Evolutionary conservation across 148 eudicot species (phyloP).

Genomic region (Vaccinium myrtillus): DNA sequence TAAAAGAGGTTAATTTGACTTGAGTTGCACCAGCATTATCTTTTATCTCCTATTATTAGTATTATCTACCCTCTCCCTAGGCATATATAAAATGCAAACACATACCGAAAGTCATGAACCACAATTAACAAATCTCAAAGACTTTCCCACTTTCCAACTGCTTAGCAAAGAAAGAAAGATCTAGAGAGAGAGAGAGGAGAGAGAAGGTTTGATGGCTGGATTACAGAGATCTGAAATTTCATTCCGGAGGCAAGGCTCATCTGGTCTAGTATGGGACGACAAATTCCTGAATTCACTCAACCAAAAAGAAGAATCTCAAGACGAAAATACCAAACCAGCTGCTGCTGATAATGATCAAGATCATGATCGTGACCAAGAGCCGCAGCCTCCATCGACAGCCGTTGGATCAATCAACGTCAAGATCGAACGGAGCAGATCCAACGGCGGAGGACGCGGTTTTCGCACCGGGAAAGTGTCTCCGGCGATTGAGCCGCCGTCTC

Average conservation of each 20-base stretch:
- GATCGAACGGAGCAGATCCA: conserved; percentile 50
- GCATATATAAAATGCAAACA: background rate
- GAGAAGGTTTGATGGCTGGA: conserved; percentile 26
- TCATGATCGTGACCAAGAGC: background rate
- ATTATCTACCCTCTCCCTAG: background rate
- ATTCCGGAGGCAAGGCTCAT: conserved; percentile 68
- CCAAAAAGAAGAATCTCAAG: background rate
- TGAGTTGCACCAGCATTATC: background rate
- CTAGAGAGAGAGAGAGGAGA: conserved; percentile 10
- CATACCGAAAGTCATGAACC: background rate
- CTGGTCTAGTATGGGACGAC: conserved; percentile 61
- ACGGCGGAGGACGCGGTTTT: conserved; percentile 36
- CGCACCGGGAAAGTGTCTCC: conserved; percentile 46
- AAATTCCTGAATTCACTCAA: conserved; percentile 30
- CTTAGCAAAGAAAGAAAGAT: background rate
- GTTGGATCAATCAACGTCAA: conserved; percentile 21
- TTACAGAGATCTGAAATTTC: conserved; percentile 57
- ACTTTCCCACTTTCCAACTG: background rate
- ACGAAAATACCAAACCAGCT: background rate
- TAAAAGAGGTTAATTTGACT: background rate
- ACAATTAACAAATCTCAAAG: background rate
- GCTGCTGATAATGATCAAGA: background rate
- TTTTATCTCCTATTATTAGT: background rate
- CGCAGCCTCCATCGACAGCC: background rate
- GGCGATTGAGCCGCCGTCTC: conserved; percentile 59